Conservation (phyloP, 108 stramenopile genomes). For the Aurantiochytrium sp. region DNA sequence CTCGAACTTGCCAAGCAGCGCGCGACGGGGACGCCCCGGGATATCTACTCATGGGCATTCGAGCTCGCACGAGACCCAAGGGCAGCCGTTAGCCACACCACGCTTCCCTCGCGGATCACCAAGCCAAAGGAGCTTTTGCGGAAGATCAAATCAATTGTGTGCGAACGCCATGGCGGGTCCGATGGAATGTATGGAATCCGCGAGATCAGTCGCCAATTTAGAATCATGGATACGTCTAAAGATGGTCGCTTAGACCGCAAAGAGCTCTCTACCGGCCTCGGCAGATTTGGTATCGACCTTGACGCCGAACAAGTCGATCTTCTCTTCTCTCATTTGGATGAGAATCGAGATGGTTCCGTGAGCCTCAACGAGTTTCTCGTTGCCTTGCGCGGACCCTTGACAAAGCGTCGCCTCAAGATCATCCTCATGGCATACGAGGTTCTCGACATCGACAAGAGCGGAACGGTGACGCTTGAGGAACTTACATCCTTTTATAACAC, state of each 20-base stretch:
- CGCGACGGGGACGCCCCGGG: neutral
- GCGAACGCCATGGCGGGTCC: neutral
- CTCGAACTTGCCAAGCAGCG: neutral
- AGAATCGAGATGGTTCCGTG: conserved; percentile 29
- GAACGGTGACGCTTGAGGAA: conserved; percentile 27
- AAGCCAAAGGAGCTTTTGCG: conserved; percentile 8
- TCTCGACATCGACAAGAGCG: conserved; percentile 40
- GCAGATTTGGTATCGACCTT: neutral
- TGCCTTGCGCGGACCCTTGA: conserved; percentile 36
- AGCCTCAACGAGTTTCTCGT: conserved; percentile 37
- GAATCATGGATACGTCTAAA: neutral
- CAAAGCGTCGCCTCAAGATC: conserved; percentile 9
- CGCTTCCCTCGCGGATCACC: neutral
- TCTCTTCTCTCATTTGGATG: conserved; percentile 36
- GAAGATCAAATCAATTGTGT: neutral
- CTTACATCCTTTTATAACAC: conserved; percentile 40
- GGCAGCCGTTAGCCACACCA: neutral
- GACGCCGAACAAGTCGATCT: conserved; percentile 25
- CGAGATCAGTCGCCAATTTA: neutral
- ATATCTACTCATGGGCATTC: neutral
- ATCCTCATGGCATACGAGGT: conserved; percentile 43
- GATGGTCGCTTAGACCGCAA: neutral
- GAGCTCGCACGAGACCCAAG: neutral
- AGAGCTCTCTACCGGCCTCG: neutral
- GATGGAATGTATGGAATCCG: neutral